These are phyloP conservation scores for Rhodosporidiobolus odoratus DNA, from an alignment of 768 basidiomycete species.

Conservation along the genomic window DNA sequence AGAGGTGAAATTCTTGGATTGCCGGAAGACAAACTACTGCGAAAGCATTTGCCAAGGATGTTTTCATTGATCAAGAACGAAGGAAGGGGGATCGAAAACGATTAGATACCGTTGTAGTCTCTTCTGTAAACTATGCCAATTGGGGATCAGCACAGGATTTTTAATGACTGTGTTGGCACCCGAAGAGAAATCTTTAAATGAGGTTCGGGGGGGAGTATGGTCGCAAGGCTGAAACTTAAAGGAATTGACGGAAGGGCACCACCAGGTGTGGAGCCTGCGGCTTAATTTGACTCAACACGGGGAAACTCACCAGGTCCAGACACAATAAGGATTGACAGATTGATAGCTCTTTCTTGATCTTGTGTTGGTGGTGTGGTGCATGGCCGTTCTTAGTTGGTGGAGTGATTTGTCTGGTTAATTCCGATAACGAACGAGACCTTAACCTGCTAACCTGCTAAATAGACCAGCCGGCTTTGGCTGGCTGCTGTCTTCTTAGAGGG, in stretches of 20 bases:
- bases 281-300: conserved; percentile 81
- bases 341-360: conserved; percentile 79
- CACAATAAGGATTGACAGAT: conserved; percentile 72
- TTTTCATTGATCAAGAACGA: conserved; percentile 81
- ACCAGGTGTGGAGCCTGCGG: conserved; percentile 73
- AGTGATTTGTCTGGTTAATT: conserved; percentile 97
- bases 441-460: conserved; percentile 91
- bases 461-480: conserved; percentile 70
- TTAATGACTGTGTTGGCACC: conserved; percentile 70
- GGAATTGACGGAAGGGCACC: conserved; percentile 79
- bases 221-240: conserved; percentile 73
- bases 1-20: conserved; percentile 84
- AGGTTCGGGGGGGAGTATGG: conserved; percentile 76
- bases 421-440: conserved; percentile 91
- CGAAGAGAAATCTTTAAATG: conserved; percentile 78
- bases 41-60: conserved; percentile 81
- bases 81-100: conserved; percentile 79
- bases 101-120: conserved; percentile 79
- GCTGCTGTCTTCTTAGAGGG: conserved; percentile 76
- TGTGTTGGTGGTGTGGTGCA: conserved; percentile 83
- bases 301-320: conserved; percentile 75
- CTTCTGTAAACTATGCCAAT: conserved; percentile 79
- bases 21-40: conserved; percentile 71
- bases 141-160: conserved; percentile 67
- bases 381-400: conserved; percentile 84